Percentiles rank a stretch among this genome's conserved stretches.
These are phyloP conservation scores for Ceratobasidium sp. DNA, from an alignment of 1,284 basidiomycete species.

Conservation along the genomic window DNA sequence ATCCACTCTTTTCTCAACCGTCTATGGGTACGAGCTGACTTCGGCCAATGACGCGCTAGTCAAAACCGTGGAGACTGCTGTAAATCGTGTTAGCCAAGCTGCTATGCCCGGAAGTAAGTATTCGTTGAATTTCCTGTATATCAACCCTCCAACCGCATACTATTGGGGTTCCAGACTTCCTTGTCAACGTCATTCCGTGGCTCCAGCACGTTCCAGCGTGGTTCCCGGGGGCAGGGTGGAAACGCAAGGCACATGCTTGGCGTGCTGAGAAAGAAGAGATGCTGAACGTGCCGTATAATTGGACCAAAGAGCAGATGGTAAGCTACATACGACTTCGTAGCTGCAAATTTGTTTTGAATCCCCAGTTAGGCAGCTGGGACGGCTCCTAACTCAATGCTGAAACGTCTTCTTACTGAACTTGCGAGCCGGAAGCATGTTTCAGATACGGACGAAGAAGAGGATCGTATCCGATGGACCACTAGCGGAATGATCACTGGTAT, in stretches of 20 bases:
- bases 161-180: background rate
- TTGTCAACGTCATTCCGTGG: constrained; percentile 40
- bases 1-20: constrained; percentile 11
- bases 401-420: background rate
- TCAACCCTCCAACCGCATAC: background rate
- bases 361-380: background rate
- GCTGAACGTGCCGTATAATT: constrained; percentile 29
- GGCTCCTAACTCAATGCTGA: constrained; percentile 8
- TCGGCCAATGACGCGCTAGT: constrained; percentile 32
- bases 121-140: background rate
- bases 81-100: background rate
- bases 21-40: constrained; percentile 41
- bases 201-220: constrained; percentile 43
- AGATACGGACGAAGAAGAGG: background rate
- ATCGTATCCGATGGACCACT: constrained; percentile 20
- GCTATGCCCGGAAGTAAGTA: constrained; percentile 22
- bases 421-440: background rate
- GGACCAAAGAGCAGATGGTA: constrained; percentile 26
- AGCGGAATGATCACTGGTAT: constrained; percentile 27
- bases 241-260: constrained; percentile 22
- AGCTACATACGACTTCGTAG: background rate
- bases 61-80: constrained; percentile 18
- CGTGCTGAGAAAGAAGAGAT: constrained; percentile 24
- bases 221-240: constrained; percentile 41
- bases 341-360: background rate